A percentile compares a stretch with the other conserved stretches of the same genome.
Evolutionary conservation across 1,139 yeast genomes (phyloP).

Genomic region (Sugiyamaella paludigena): DNA sequence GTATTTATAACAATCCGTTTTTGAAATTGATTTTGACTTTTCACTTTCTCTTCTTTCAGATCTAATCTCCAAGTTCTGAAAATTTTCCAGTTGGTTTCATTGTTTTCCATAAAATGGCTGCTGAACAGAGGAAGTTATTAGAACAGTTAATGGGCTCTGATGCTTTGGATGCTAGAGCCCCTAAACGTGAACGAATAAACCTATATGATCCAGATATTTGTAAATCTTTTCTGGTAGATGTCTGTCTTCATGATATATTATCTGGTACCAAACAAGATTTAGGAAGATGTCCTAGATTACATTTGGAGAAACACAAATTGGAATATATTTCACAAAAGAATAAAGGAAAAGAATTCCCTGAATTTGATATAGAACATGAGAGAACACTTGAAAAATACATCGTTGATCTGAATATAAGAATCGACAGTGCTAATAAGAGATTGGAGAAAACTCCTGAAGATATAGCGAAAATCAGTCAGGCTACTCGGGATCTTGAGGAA

Average conservation of each 20-base stretch:
- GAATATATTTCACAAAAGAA: conserved; percentile 62
- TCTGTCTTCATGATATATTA: conserved; percentile 86
- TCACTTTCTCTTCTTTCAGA: too few species aligned
- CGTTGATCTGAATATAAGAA: conserved; percentile 65
- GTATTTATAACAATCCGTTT: too few species aligned
- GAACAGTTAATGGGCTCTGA: conserved; percentile 79
- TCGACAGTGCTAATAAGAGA: conserved; percentile 61
- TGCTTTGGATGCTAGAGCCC: conserved; percentile 39
- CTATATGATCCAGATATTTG: conserved; percentile 70
- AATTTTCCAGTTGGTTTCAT: background rate
- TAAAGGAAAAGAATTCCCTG: conserved; percentile 60
- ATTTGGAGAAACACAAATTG: conserved; percentile 70
- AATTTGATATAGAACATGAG: conserved; percentile 66
- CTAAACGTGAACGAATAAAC: conserved; percentile 30
- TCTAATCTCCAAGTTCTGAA: too few species aligned
- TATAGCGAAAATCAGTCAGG: conserved; percentile 57
- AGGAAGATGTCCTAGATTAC: conserved; percentile 78
- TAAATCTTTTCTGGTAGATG: conserved; percentile 76
- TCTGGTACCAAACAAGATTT: conserved; percentile 79
- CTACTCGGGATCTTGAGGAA: conserved; percentile 63
- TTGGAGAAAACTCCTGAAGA: conserved; percentile 81
- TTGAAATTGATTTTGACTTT: too few species aligned
- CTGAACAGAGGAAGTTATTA: conserved; percentile 72
- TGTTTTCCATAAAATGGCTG: conserved; percentile 39
- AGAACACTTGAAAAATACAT: conserved; percentile 54